Evolutionary conservation across 1,284 basidiomycete genomes (phyloP).

Genomic region (Austroboletus novae-zelandiae): DNA sequence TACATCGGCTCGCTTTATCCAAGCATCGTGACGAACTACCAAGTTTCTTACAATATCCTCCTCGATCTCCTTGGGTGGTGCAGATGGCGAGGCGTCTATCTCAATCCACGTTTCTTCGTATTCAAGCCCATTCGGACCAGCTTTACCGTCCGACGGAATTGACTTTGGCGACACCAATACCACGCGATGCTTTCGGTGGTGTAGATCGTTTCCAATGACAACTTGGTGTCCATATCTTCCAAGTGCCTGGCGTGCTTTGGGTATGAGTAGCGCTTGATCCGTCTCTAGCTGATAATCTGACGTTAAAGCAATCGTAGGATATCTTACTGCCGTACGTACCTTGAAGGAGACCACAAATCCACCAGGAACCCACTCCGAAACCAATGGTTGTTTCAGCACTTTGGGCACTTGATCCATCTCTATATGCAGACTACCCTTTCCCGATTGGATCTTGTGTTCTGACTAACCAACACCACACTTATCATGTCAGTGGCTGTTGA

Average conservation of each 20-base stretch:
- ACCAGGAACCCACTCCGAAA: slow-evolving; percentile 90
- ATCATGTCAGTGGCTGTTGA: slow-evolving; percentile 10
- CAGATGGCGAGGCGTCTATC: slow-evolving; percentile 49
- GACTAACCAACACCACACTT: slow-evolving; percentile 51
- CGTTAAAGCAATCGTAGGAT: background rate
- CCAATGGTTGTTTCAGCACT: slow-evolving; percentile 74
- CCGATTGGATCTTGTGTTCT: slow-evolving; percentile 98
- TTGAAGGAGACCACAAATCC: slow-evolving; percentile 98
- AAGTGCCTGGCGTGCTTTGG: slow-evolving; percentile 86
- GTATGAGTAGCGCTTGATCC: slow-evolving; percentile 78
- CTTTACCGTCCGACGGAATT: slow-evolving; percentile 23
- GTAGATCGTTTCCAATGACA: slow-evolving; percentile 94
- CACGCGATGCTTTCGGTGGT: slow-evolving; percentile 87
- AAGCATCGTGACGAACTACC: slow-evolving; percentile 68
- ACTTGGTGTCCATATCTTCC: slow-evolving; percentile 96
- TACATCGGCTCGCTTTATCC: slow-evolving; percentile 44
- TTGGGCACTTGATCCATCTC: slow-evolving; percentile 99
- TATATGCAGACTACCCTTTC: slow-evolving; percentile 87
- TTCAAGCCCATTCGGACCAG: slow-evolving; percentile 34
- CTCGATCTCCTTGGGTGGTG: slow-evolving; percentile 78
- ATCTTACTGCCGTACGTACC: slow-evolving; percentile 42
- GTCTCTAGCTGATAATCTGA: slow-evolving; percentile 78
- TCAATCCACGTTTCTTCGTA: slow-evolving; percentile 70
- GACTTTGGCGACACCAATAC: slow-evolving; percentile 68
- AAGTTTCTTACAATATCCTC: slow-evolving; percentile 85